Evolutionary conservation across 2,329 filamentous ascomycete genomes (phyloP).

Genomic region (Keithomyces neogunnii): DNA sequence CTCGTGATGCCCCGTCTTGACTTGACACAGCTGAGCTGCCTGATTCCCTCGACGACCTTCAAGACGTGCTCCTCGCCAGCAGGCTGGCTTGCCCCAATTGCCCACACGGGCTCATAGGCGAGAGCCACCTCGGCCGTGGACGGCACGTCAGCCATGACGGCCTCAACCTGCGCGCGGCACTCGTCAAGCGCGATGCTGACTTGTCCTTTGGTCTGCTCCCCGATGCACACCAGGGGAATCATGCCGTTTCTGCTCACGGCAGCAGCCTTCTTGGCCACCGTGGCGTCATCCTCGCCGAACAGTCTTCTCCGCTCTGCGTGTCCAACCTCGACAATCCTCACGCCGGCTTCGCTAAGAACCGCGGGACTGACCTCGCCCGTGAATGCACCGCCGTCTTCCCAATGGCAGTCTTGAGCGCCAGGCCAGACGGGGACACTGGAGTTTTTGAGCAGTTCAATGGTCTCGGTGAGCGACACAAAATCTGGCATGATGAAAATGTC

Average conservation of each 20-base stretch:
- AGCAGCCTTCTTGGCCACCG: conserved; percentile 59
- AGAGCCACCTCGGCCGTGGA: conserved; percentile 61
- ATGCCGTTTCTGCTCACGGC: conserved; percentile 62
- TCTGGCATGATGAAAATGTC: conserved; percentile 75
- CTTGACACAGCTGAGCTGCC: conserved; percentile 41
- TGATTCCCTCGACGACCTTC: conserved; percentile 57
- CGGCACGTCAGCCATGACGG: conserved; percentile 53
- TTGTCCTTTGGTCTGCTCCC: conserved; percentile 50
- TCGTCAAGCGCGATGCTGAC: conserved; percentile 55
- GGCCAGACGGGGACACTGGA: conserved; percentile 35
- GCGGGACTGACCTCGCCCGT: conserved; percentile 70
- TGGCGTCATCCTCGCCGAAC: conserved; percentile 66
- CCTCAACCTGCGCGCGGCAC: conserved; percentile 56
- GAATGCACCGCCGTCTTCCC: conserved; percentile 61
- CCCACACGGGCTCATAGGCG: conserved; percentile 86
- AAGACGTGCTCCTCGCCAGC: conserved; percentile 66
- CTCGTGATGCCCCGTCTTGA: conserved; percentile 49
- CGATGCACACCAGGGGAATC: conserved; percentile 72
- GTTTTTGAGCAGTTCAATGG: conserved; percentile 38
- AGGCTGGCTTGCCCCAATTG: conserved; percentile 67
- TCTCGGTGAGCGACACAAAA: conserved; percentile 57
- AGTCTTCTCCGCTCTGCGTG: conserved; percentile 69
- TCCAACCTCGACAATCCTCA: conserved; percentile 66
- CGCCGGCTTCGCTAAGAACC: conserved; percentile 59
- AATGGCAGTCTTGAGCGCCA: conserved; percentile 70